These are phyloP conservation scores for Hypoxylon fuscum DNA, from an alignment of 495 filamentous ascomycete species.

Conservation along the genomic window DNA sequence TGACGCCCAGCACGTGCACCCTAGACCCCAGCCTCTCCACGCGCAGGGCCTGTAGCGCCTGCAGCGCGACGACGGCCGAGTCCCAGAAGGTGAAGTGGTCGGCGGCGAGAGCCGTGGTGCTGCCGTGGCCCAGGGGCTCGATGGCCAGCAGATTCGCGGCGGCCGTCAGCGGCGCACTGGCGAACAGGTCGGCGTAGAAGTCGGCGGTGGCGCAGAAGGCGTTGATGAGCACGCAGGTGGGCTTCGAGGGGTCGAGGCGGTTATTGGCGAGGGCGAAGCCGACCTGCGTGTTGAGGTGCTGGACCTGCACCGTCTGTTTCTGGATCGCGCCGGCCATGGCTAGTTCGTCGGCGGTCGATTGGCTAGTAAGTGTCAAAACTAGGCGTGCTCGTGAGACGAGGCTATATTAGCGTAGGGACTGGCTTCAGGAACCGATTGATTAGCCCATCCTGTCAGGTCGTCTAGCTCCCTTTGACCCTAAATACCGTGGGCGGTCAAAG, in stretches of 20 bases:
- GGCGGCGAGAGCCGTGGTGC: constrained; percentile 49
- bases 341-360: too few species aligned
- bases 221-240: constrained; percentile 67
- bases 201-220: constrained; percentile 64
- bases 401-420: too few species aligned
- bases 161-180: constrained; percentile 53
- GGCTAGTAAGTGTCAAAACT: too few species aligned
- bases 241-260: constrained; percentile 61
- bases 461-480: constrained; percentile 9
- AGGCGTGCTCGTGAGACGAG: too few species aligned
- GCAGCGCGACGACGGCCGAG: constrained; percentile 57
- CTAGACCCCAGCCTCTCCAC: too few species aligned
- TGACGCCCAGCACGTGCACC: constrained; percentile 67
- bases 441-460: not conserved
- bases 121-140: constrained; percentile 66
- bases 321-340: not conserved
- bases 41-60: constrained; percentile 59
- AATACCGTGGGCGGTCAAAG: constrained; percentile 26
- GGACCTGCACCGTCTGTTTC: constrained; percentile 56
- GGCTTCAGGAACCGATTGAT: not conserved
- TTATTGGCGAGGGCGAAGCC: constrained; percentile 59
- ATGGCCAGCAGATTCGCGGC: constrained; percentile 63
- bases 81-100: constrained; percentile 68
- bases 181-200: constrained; percentile 62
- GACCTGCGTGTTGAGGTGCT: constrained; percentile 63